Evolutionary conservation across 164 flowering plant species (phyloP).

Genomic region (Annona cherimola): DNA sequence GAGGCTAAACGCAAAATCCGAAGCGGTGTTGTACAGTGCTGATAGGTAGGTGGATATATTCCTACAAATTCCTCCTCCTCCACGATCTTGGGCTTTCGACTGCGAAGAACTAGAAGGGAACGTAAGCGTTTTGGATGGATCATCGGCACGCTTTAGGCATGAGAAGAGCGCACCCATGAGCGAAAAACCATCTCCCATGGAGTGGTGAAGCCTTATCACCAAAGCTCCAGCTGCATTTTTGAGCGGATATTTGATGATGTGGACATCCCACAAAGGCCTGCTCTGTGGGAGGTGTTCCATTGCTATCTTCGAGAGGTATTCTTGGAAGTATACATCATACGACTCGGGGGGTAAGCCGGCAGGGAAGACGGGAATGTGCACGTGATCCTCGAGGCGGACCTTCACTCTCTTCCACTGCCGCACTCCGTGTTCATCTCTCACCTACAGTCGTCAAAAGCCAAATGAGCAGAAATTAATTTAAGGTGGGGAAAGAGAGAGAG

Average conservation of each 20-base stretch:
- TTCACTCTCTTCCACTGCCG: constrained; percentile 52
- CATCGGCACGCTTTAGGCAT: constrained; percentile 42
- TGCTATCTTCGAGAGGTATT: constrained; percentile 37
- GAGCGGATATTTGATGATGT: constrained; percentile 50
- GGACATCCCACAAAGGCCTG: constrained; percentile 61
- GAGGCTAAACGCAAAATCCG: constrained; percentile 41
- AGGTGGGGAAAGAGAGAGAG: not conserved
- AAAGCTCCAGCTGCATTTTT: constrained; percentile 39
- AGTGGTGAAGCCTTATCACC: constrained; percentile 58
- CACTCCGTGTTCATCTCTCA: constrained; percentile 34
- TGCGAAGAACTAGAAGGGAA: constrained; percentile 33
- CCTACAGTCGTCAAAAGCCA: constrained; percentile 19
- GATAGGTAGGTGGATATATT: constrained; percentile 15
- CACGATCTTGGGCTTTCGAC: not conserved
- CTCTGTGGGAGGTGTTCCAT: constrained; percentile 31
- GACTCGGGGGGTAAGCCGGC: constrained; percentile 25
- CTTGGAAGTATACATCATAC: constrained; percentile 30
- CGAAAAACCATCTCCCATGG: constrained; percentile 71
- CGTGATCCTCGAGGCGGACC: constrained; percentile 45
- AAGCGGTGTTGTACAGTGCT: constrained; percentile 16
- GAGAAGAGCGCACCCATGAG: constrained; percentile 62
- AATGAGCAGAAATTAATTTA: not conserved
- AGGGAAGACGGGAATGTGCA: constrained; percentile 35
- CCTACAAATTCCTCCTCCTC: not conserved
- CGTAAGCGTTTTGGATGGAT: constrained; percentile 47